Evolutionary conservation across 192 early-diverging fungal species (phyloP), one percentile per base, ranked within the genome.

Genomic region (Coemansia sp.): DNA sequence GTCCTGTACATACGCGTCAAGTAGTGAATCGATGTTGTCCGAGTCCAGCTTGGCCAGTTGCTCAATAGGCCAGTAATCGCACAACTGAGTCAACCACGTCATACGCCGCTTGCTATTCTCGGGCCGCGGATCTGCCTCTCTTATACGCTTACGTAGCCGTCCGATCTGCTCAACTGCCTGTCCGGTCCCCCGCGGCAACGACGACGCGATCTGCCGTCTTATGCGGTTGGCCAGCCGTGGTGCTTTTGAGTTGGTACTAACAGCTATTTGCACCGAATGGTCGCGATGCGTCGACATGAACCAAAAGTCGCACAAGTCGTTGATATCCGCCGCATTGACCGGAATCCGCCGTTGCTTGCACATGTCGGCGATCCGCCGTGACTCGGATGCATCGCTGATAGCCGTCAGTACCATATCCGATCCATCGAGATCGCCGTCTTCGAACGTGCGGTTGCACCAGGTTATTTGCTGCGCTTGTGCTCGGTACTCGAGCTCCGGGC

Each of bases 281-380:
- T 94, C 90, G 19, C 91, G 74, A 66, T 91, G 86, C 21, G 88
- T 88, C 28, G 91, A 90, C 81, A 94, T 91, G 75, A 97, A 94
- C 76, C 90, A 95, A 76, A 97, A 97, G 63, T 94, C 92, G 68
- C 94, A 97, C 61, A 91, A 68, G 9, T 89, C 87, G 19, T 94
- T 94, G 26, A 95, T 89, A 65, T 95, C 95, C 0, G 95, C 94
- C 19, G 91, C 92, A 66, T 97, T 95, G 22, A 95, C 92, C 3
- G 93, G 94, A 26, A 94, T 93, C n/a, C 89, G 81, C 28, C 71
- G 82, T 38, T 59, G 49, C 37, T 84, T 75, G 69, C 88, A 89
- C 12, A 88, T 64, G 17, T 71, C 40, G 36, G 87, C 89, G 52
- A 95, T 93, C 15, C 86, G 74, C 7, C 82, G 66, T 5, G 87